Evolutionary conservation across 192 early-diverging fungal species (phyloP), one percentile per base, ranked within the genome.

Genomic region (Coemansia sp.): DNA sequence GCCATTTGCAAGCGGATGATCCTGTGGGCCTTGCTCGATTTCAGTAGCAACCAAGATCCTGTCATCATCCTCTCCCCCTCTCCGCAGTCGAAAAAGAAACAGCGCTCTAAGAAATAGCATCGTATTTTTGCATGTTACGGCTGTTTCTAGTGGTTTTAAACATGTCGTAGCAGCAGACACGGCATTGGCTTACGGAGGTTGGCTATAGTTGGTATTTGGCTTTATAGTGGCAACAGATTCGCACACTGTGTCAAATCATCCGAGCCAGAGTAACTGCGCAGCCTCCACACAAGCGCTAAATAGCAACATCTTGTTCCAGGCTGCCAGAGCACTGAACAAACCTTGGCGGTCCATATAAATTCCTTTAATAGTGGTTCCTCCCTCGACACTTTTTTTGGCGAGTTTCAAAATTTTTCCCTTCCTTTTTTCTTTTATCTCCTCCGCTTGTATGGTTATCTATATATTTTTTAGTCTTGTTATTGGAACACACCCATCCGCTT

Each of bases 391-490:
- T 31, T 5, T 9, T 26, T 55, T 55, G 51, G 14, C 51, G 28
- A 55, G 63, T 51, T 31, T 43, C 24, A 43, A 65, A 55, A 53
- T 26, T 28, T 5, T 14, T 36, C 24, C 20, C 33, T 6, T 23
- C 50, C 23, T 37, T 24, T 24, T 46, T 20, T 34, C 35, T 31
- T 43, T 18, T 62, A 46, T 46, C 18, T 63, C 13, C 28, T 24
- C 28, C 21, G 28, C 14, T 37, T 51, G 23, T 34, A 48, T 31
- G 14, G 26, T 63, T 34, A 35, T 40, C 33, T 48, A 23, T 56
- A 58, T 58, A 58, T 58, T 34, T 36, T 53, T 55, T 58, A 58
- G 21, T 36, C 56, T 58, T 58, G 56, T 58, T 37, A 21, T 37
- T 36, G 56, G 33, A 35, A 58, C 56, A 58, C 56, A 31, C 7